Base-by-base conservation (phyloP, 2,329 filamentous ascomycete species). In the Ustulina deusta region DNA sequence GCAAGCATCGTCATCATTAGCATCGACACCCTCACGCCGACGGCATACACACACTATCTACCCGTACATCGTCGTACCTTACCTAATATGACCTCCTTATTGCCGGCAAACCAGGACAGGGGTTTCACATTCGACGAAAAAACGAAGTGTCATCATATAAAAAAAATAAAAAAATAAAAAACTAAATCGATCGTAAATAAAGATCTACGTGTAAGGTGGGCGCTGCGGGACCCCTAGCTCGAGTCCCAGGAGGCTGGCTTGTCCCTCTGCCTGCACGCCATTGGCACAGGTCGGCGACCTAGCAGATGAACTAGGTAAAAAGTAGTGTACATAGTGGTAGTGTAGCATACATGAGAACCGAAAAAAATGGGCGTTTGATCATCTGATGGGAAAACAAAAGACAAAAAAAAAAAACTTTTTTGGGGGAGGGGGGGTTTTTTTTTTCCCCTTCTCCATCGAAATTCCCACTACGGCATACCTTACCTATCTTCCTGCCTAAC, bases 171-270 rank as follows among this genome's bases (percentile, higher is more conserved):
- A n/a, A n/a, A n/a, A n/a, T n/a, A n/a, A 59, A 32, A 61, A 59
- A 49, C 56, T 48, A 58, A 68, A 68, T 65, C 65, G 68, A 68
- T 68, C 65, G 65, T 63, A 68, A 65, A 65, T 68, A 68, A 56
- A 65, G 68, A 68, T 70, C 61, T 68, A 62, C 65, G 48, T 52
- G 38, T 38, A 38, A 61, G 56, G 48, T 49, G 55, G 55, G 48
- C 48, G 54, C 64, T 44, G 59, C 54, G 59, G 65, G 60, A 56
- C 32, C 59, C 49, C 61, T 63, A 56, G 60, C 55, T 63, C 55
- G 51, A 57, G 55, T 63, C 60, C 65, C 65, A 68, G 55, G 65
- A 63, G 65, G 65, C 55, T 60, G 64, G 64, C 64, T 63, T 54
- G 59, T 55, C 32, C 36, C 25, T 46, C 52, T 56, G 34, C 22